Evolutionary conservation across 805 yeast species (phyloP).

Genomic region (Candida takata): DNA sequence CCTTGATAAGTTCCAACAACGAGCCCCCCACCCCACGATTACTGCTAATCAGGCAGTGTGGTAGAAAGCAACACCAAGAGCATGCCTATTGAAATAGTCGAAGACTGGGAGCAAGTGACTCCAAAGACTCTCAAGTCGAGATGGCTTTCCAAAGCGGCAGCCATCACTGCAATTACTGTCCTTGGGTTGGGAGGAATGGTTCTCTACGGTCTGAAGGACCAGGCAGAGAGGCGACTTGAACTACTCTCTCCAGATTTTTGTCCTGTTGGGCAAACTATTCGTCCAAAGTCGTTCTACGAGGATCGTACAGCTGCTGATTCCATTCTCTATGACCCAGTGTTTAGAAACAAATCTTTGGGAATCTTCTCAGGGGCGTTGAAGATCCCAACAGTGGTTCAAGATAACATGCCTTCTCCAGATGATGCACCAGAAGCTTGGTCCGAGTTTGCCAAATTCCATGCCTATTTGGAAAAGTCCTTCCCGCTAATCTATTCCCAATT

Average conservation of each 20-base stretch:
- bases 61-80: too few relatives aligned
- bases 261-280: conserved; percentile 10
- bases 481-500: conserved; percentile 44
- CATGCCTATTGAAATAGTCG: neutral
- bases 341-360: conserved; percentile 30
- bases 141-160: neutral
- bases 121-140: neutral
- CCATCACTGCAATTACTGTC: neutral
- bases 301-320: conserved; percentile 23
- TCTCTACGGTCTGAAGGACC: too few relatives aligned
- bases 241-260: conserved; percentile 3
- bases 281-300: conserved; percentile 8
- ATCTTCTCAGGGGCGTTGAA: conserved; percentile 44
- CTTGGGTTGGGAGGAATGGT: neutral
- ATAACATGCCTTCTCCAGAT: conserved; percentile 9
- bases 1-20: too few relatives aligned
- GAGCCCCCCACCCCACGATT: too few relatives aligned
- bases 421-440: conserved; percentile 30
- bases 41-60: too few relatives aligned
- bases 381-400: conserved; percentile 35
- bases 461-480: conserved; percentile 45
- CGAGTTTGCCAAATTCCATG: conserved; percentile 35
- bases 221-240: neutral
- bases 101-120: neutral
- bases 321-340: conserved; percentile 30